Evolutionary conservation across 306 rosid genomes (phyloP).

Genomic region (Prunus kanzakura): DNA sequence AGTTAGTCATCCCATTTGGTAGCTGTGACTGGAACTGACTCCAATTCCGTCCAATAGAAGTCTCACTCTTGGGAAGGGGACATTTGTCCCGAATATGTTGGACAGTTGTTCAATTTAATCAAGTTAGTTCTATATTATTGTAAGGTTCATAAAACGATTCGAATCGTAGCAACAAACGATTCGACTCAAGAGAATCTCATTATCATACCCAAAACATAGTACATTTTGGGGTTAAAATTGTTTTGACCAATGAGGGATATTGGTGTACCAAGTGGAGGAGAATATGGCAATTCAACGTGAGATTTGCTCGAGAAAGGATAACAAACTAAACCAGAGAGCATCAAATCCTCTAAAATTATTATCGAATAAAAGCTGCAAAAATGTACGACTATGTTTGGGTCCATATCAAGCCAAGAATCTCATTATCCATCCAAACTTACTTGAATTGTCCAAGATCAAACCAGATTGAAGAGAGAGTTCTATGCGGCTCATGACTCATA

Average conservation of each 20-base stretch:
- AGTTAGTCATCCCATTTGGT: not conserved
- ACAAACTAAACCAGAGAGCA: constrained; percentile 7
- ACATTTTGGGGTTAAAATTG: not conserved
- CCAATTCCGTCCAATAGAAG: not conserved
- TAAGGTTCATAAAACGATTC: not conserved
- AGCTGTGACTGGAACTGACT: not conserved
- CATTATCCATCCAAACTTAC: not conserved
- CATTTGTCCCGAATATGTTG: not conserved
- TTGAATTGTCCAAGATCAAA: no score
- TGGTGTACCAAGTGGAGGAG: not conserved
- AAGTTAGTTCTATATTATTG: not conserved
- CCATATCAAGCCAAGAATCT: not conserved
- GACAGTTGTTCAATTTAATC: not conserved
- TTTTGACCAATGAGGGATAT: not conserved
- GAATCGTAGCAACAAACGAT: not conserved
- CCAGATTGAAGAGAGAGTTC: no score
- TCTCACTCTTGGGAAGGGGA: not conserved
- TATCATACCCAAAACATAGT: not conserved
- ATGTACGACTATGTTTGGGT: not conserved
- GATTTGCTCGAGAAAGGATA: not conserved
- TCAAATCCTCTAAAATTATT: constrained; percentile 18
- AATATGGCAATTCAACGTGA: constrained; percentile 1
- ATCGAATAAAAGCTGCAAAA: not conserved
- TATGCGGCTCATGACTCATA: no score
- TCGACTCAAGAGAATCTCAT: not conserved